phyloP scores from a whole-genome alignment of 257 asterid species.

The Solanum chiquidenum region DNA sequence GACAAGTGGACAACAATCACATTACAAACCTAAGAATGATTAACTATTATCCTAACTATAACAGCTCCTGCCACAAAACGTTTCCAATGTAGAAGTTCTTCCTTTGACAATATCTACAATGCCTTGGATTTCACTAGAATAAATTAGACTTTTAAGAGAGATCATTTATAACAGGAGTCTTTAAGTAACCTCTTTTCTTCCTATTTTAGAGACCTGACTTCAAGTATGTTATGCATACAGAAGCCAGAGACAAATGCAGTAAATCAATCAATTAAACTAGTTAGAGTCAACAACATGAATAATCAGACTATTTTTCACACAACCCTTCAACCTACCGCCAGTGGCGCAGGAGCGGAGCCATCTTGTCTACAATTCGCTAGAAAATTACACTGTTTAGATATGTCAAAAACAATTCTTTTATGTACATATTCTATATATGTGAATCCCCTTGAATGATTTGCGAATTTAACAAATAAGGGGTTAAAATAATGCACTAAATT shows the following conservation, averaged over 20 bases:
- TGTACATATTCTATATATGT: not conserved
- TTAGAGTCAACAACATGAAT: not conserved
- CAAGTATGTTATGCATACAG: not conserved
- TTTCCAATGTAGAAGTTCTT: not conserved
- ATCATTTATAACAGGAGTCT: not conserved
- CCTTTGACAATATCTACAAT: not conserved
- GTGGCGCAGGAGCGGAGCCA: not conserved
- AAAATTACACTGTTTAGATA: not conserved
- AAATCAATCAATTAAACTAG: not conserved
- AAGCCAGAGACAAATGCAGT: not conserved
- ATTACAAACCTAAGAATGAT: not conserved
- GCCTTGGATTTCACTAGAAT: not conserved
- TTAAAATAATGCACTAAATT: not conserved
- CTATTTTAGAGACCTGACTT: not conserved
- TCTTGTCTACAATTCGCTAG: not conserved
- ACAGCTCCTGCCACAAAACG: not conserved
- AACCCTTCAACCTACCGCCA: not conserved
- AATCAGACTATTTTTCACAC: not conserved
- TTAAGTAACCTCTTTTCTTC: not conserved
- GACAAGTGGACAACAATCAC: not conserved
- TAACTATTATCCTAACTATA: not conserved
- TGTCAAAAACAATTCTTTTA: not conserved
- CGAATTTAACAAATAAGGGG: not conserved
- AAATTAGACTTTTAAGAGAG: not conserved
- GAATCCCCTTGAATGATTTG: not conserved